phyloP scores from a whole-genome alignment of 495 filamentous ascomycete species.

The Neurospora sp. region DNA sequence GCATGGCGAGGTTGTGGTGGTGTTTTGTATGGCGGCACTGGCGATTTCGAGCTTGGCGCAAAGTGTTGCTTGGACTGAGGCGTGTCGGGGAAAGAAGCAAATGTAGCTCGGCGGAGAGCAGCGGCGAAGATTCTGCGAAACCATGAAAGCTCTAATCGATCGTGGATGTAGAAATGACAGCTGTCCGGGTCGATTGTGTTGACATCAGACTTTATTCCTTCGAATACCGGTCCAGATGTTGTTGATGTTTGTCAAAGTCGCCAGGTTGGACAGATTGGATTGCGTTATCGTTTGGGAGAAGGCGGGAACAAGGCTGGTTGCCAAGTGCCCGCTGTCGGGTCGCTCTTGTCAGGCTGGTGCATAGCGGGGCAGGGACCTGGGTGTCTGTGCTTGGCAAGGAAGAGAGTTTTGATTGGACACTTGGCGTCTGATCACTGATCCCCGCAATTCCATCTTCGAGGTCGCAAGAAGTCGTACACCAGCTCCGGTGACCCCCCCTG shows the following conservation, averaged over 20 bases:
- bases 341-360: background rate
- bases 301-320: background rate
- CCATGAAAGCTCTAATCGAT: constrained; percentile 4
- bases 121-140: background rate
- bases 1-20: constrained; percentile 10
- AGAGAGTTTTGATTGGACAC: background rate
- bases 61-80: background rate
- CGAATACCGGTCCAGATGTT: background rate
- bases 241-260: background rate
- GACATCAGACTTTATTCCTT: background rate
- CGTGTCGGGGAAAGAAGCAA: background rate
- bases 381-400: background rate
- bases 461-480: background rate
- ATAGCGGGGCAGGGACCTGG: background rate
- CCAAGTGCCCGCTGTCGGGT: background rate
- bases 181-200: background rate
- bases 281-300: background rate
- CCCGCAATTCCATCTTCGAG: background rate
- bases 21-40: background rate
- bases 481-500: too few species aligned
- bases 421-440: background rate
- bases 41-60: constrained; percentile 5
- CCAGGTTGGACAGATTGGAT: background rate
- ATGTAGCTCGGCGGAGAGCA: constrained; percentile 4
- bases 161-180: background rate